Evolutionary conservation across 257 asterid species (phyloP).

Genomic region (Solanum lignicaule): DNA sequence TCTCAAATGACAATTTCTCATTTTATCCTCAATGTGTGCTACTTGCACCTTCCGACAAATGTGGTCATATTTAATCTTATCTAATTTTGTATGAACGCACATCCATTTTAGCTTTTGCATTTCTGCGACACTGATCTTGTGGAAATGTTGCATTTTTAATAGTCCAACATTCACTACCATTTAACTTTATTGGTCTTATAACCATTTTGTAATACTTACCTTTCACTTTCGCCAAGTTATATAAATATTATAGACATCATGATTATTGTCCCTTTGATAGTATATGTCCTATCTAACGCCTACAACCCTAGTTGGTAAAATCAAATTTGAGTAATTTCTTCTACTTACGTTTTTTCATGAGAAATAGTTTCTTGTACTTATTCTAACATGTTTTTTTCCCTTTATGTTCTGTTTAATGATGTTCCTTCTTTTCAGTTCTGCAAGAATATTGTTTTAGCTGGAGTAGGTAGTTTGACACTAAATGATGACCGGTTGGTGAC

Average conservation of each 20-base stretch:
- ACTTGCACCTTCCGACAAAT: not conserved
- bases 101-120: not conserved
- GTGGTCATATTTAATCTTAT: not conserved
- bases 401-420: not conserved
- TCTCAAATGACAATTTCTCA: not conserved
- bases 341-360: not conserved
- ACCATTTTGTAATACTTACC: not conserved
- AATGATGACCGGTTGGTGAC: conserved; percentile 71
- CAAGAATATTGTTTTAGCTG: conserved; percentile 94
- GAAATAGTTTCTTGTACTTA: not conserved
- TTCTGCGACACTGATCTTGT: not conserved
- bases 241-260: not conserved
- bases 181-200: not conserved
- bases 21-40: not conserved
- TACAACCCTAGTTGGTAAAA: not conserved
- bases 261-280: not conserved
- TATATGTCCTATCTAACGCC: not conserved
- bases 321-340: not conserved
- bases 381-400: not conserved
- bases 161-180: not conserved
- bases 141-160: not conserved
- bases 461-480: conserved; percentile 89
- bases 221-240: not conserved
- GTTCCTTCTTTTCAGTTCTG: conserved; percentile 52
- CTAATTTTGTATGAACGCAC: not conserved